Evolutionary conservation across 2,329 filamentous ascomycete genomes (phyloP), one percentile per base, ranked within the genome.

Genomic region (Metarhizium brunneum): DNA sequence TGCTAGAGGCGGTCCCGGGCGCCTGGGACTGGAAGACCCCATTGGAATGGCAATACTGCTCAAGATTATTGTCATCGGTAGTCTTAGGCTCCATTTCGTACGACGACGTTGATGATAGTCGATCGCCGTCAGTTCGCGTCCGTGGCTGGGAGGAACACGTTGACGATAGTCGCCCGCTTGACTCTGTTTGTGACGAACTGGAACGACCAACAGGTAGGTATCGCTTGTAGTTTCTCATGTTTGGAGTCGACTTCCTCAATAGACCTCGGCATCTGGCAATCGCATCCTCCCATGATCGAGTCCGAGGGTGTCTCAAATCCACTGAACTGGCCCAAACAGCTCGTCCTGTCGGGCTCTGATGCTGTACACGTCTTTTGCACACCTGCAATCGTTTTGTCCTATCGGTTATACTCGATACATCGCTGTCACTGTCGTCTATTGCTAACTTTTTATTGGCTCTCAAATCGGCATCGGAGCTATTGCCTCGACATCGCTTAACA

Each of bases 401-500:
- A 5, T 47, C 53, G 14, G 20, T 30, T 11, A 54, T 56, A n/a
- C 47, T 55, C 7, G 52, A 50, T 6, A 53, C 47, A 10, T 32
- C 51, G n/a, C 47, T 49, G 14, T 52, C 48, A 30, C 52, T 45
- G 20, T 56, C 43, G 51, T 56, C 29, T 13, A 25, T 45, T 3
- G 47, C 42, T 50, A 20, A 8, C 29, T 52, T n/a, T 11, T 7
- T 25, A 7, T 47, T 30, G 7, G 45, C 47, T 16, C 35, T 45
- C n/a, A 7, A 6, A 1, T 40, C 38, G 32, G 18, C 30, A 8
- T 42, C 16, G 18, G n/a, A 14, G 14, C 38, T 38, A 18, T 13
- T 54, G 35, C 54, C 43, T 30, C 56, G 54, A 8, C 50, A 48
- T 38, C 68, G 68, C 63, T 80, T 83, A 62, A 75, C 64, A 62